Base-by-base conservation (phyloP, 2,329 filamentous ascomycete genomes). In the Aureobasidium vineae region DNA sequence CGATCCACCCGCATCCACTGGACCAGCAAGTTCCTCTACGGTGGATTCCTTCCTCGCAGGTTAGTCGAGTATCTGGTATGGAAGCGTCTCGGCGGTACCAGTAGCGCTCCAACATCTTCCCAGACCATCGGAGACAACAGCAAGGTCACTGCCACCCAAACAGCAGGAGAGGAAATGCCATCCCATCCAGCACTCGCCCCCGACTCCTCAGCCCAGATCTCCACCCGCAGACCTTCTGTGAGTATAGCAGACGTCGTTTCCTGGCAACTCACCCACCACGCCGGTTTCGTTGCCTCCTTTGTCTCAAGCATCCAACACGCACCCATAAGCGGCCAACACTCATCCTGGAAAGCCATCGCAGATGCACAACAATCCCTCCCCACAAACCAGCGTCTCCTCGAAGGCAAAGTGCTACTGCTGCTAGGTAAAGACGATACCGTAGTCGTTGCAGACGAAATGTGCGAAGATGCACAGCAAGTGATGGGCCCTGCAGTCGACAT, bases 241-340 rank as follows among this genome's bases (percentile, higher is more conserved):
- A 86, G 84, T 8, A 83, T 90, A 3, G 84, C 86, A 0, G 81
- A 82, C 3, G 84, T 89, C 0, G 86, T 92, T 57, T 77, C 79
- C 53, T 92, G 90, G 88, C 90, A 94, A 76, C 78, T 91, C 23
- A 78, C 81, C 41, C 73, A 84, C 33, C 89, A 94, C 73, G 72
- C 75, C 1, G 91, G 89, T 0, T 93, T 91, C 72, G 79, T 91
- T 5, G 79, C 81, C 2, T 85, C 90, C 0, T 92, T 92, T 72
- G 83, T 92, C 72, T 90, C 86, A 66, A 87, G 85, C 36, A 88
- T 94, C 70, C 83, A 87, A 23, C 78, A 89, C 72, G 88, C 87
- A 1, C 91, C 90, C 0, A 86, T 93, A 26, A 85, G 88, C 68
- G 82, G 83, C 15, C 84, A 89, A 69, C 82, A 86, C 65, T 79